phyloP scores from a whole-genome alignment of 345 rosid genomes.

The Erysimum cheiranthoides region DNA sequence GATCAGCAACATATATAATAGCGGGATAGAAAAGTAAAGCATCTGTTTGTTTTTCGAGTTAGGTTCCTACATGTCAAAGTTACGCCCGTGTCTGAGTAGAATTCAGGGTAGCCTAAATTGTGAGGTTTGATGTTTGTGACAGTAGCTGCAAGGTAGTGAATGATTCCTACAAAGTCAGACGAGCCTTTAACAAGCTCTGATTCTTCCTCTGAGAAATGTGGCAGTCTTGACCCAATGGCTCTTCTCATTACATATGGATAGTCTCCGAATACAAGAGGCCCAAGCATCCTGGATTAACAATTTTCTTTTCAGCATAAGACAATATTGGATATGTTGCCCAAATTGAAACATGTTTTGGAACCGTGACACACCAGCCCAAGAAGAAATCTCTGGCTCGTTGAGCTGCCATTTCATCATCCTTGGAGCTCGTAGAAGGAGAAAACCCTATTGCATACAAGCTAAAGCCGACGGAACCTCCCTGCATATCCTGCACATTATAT shows the following conservation, averaged over 20 bases:
- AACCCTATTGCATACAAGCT: not conserved
- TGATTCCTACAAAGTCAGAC: not conserved
- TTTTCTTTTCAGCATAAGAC: not conserved
- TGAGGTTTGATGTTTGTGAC: not conserved
- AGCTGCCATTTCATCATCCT: not conserved
- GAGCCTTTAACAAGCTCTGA: not conserved
- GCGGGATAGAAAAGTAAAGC: no score
- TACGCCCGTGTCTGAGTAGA: not conserved
- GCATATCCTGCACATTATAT: not conserved
- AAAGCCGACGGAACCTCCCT: not conserved
- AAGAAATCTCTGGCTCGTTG: constrained; percentile 2
- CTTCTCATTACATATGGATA: not conserved
- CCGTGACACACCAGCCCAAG: not conserved
- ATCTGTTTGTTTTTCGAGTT: no score
- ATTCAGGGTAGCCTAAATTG: not conserved
- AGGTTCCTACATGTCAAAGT: not conserved
- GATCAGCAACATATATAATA: not conserved
- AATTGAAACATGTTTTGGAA: no score
- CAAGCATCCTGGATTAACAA: not conserved
- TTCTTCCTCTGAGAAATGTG: not conserved
- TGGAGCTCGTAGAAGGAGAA: not conserved
- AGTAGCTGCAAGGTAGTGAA: not conserved
- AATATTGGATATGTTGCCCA: not conserved
- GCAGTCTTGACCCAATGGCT: not conserved
- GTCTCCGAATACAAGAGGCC: not conserved